A percentile compares a stretch with the other conserved stretches of the same genome.
phyloP scores from a whole-genome alignment of 2,329 filamentous ascomycete genomes.

The Thelonectria discophora region DNA sequence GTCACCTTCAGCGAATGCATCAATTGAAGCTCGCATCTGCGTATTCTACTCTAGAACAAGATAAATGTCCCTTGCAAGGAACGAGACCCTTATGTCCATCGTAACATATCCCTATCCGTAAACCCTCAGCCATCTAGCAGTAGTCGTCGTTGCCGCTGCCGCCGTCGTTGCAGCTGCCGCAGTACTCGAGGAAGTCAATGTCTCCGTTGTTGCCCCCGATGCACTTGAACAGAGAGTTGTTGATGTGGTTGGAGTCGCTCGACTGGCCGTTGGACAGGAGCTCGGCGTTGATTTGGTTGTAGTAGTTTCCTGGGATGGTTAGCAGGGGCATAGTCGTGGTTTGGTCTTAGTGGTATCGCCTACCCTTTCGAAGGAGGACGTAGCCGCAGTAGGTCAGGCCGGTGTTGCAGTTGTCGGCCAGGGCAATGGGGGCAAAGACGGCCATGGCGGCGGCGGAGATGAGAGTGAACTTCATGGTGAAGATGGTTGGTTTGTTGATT shows the following conservation, averaged over 20 bases:
- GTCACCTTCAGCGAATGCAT: no score
- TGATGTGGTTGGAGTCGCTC: not conserved
- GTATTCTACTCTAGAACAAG: no score
- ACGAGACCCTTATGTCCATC: no score
- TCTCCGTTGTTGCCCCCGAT: not conserved
- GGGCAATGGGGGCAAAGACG: not conserved
- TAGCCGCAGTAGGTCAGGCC: not conserved
- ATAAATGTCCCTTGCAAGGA: no score
- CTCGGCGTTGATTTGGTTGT: not conserved
- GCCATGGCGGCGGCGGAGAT: not conserved
- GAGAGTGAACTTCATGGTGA: not conserved
- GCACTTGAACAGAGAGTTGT: slow-evolving; percentile 1
- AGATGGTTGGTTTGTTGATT: not conserved
- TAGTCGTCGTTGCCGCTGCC: not conserved
- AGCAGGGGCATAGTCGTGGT: no score
- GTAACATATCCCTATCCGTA: no score
- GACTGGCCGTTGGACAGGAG: not conserved
- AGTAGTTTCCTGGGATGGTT: not conserved
- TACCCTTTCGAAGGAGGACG: not conserved
- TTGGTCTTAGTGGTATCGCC: no score
- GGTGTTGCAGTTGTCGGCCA: not conserved
- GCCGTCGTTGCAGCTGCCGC: not conserved
- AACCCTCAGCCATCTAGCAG: not conserved
- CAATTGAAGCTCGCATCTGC: no score
- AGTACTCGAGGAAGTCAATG: not conserved